Evolutionary conservation across 208 protist genomes (phyloP), one percentile per base, ranked within the genome.

Genomic region (Angomonas ambiguus): DNA sequence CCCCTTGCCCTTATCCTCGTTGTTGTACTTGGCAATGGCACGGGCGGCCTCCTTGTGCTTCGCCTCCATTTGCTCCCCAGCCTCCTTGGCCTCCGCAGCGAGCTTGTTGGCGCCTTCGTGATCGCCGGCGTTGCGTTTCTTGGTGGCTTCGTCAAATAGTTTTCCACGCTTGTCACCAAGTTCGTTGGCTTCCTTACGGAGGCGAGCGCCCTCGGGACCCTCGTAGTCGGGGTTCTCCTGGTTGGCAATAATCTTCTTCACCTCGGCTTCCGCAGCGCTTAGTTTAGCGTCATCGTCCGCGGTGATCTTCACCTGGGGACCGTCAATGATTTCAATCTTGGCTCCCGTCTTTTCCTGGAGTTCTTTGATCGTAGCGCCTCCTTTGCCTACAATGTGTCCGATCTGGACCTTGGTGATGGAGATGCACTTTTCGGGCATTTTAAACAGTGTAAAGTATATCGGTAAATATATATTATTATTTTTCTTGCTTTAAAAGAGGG

Each of bases 221-320:
- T 84, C 78, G 58, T 88, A 88, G 68, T 88, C 74, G 35, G 79
- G 79, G 42, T 86, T 78, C 63, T 77, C 72, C 57, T 82, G 74
- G n/a, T 75, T 58, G 2, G 56, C 25, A 8, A 88, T 62, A 34
- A 88, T 88, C 0, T 11, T 18, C 18, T 65, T 34, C 22, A 88
- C 71, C 31, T 82, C 66, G 0, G 57, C 65, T 45, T 61, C 65
- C 2, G 82, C 78, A 6, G 70, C 78, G 22, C n/a, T 58, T 59
- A 88, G 58, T 61, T 77, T 48, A 13, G 62, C 35, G 24, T 77
- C 67, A 51, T 82, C 73, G 34, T 78, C 78, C 10, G 69, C 82
- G 27, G 69, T 78, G 71, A 88, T 88, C 60, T 69, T 72, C 30
- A 84, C 78, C 61, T 61, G 66, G 22, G 72, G 78, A 2, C 75